A percentile compares a stretch with the other conserved stretches of the same genome.
These are phyloP conservation scores for Emmonsiellopsis sp. DNA, from an alignment of 2,329 filamentous ascomycete genomes.

Conservation along the genomic window DNA sequence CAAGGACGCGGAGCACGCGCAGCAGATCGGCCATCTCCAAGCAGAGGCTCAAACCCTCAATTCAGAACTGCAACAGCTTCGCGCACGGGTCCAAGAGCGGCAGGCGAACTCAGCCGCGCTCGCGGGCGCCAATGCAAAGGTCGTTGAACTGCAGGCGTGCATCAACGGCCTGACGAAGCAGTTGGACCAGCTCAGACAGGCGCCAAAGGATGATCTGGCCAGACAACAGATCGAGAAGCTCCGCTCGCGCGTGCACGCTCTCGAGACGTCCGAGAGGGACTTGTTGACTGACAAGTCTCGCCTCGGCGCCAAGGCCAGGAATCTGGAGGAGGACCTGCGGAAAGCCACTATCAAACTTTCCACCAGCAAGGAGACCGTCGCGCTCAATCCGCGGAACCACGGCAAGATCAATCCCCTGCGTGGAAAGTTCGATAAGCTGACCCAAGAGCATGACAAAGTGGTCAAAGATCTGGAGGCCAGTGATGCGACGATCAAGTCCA, in stretches of 20 bases:
- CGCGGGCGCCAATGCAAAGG: slow-evolving; percentile 8
- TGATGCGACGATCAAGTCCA: neutral
- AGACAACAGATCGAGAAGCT: slow-evolving; percentile 7
- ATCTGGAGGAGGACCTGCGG: slow-evolving; percentile 12
- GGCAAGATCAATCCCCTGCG: neutral
- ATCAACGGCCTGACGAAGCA: slow-evolving; percentile 9
- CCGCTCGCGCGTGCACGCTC: neutral
- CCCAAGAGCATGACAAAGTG: neutral
- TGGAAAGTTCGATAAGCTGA: neutral
- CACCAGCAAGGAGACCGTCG: slow-evolving; percentile 9
- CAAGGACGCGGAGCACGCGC: neutral
- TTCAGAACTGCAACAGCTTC: slow-evolving; percentile 3
- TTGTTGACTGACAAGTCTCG: slow-evolving; percentile 12
- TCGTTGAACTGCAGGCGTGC: slow-evolving; percentile 7
- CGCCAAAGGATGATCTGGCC: slow-evolving; percentile 4
- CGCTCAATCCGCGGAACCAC: neutral
- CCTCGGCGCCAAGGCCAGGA: slow-evolving; percentile 7
- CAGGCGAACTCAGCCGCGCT: slow-evolving; percentile 10
- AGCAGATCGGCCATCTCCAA: slow-evolving; percentile 3
- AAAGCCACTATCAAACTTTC: slow-evolving; percentile 11
- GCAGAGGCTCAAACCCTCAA: slow-evolving; percentile 1
- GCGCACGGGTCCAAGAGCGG: neutral
- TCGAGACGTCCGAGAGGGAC: slow-evolving; percentile 4
- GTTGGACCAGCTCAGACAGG: slow-evolving; percentile 4
- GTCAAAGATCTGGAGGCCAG: neutral